These are phyloP conservation scores for Ottelia alismoides DNA, from an alignment of 106 monocot genomes.

Conservation along the genomic window DNA sequence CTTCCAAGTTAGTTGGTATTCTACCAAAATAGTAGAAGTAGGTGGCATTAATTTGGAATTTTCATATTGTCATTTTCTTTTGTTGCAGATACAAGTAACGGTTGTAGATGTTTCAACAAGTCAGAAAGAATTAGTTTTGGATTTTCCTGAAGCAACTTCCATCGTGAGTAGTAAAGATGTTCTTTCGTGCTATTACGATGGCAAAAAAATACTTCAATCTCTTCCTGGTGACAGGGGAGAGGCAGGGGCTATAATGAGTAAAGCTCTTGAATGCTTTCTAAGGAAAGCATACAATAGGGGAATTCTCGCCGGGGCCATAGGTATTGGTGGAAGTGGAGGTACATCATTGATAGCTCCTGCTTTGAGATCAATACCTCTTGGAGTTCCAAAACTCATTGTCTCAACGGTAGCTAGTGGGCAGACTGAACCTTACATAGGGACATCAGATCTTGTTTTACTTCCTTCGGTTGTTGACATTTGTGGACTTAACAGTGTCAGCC, in stretches of 20 bases:
- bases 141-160: constrained; percentile 14
- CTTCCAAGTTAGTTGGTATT: no score
- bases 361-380: constrained; percentile 29
- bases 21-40: no score
- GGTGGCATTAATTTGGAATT: no score
- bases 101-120: constrained; percentile 72
- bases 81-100: constrained; percentile 56
- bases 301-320: constrained; percentile 46
- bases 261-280: constrained; percentile 48
- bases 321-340: constrained; percentile 86
- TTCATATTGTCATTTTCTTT: no score
- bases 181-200: constrained; percentile 27
- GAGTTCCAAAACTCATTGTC: constrained; percentile 83
- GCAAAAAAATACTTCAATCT: constrained; percentile 11
- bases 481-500: constrained; percentile 74
- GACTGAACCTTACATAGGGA: constrained; percentile 64
- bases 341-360: constrained; percentile 75
- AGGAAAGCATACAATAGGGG: constrained; percentile 27
- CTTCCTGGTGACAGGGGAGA: constrained; percentile 74
- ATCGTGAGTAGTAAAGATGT: constrained; percentile 43
- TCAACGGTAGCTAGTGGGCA: constrained; percentile 93
- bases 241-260: constrained; percentile 55
- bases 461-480: constrained; percentile 83
- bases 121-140: constrained; percentile 10
- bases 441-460: constrained; percentile 68